phyloP scores from a whole-genome alignment of 164 flowering plant genomes.

The Magnolia kwangsiensis region DNA sequence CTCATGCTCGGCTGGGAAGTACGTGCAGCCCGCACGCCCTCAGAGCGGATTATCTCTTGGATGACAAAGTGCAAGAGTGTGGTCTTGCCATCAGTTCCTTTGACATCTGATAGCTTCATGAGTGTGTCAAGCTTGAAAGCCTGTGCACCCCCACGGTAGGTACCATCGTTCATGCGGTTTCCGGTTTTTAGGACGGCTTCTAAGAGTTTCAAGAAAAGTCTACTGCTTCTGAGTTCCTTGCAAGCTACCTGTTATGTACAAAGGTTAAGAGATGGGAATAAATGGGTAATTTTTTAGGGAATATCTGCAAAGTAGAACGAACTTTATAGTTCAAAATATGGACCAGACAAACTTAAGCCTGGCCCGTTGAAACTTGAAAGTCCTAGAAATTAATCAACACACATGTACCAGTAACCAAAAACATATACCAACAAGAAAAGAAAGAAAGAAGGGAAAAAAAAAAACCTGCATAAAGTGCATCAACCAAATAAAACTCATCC shows the following conservation, averaged over 20 bases:
- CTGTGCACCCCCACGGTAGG: constrained; percentile 92
- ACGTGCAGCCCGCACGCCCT: constrained; percentile 75
- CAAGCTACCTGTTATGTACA: constrained; percentile 59
- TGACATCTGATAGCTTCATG: constrained; percentile 81
- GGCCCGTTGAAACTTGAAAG: background rate
- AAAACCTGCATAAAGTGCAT: background rate
- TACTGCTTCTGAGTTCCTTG: constrained; percentile 71
- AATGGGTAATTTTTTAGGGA: background rate
- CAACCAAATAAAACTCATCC: background rate
- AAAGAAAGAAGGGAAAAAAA: too few species aligned
- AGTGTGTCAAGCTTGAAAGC: constrained; percentile 98
- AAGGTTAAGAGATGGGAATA: background rate
- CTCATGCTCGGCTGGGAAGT: constrained; percentile 45
- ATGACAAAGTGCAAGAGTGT: constrained; percentile 92
- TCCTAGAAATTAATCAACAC: too few species aligned
- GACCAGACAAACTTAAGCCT: background rate
- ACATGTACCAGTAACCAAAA: too few species aligned
- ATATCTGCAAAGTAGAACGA: background rate
- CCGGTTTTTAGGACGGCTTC: constrained; percentile 98
- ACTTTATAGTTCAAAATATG: background rate
- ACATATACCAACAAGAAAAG: too few species aligned
- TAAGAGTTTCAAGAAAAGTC: constrained; percentile 82
- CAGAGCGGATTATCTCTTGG: constrained; percentile 83
- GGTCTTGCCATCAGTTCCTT: constrained; percentile 87
- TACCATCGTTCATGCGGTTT: constrained; percentile 97